phyloP scores from a whole-genome alignment of 768 basidiomycete species.

The Gloeophyllum trabeum region DNA sequence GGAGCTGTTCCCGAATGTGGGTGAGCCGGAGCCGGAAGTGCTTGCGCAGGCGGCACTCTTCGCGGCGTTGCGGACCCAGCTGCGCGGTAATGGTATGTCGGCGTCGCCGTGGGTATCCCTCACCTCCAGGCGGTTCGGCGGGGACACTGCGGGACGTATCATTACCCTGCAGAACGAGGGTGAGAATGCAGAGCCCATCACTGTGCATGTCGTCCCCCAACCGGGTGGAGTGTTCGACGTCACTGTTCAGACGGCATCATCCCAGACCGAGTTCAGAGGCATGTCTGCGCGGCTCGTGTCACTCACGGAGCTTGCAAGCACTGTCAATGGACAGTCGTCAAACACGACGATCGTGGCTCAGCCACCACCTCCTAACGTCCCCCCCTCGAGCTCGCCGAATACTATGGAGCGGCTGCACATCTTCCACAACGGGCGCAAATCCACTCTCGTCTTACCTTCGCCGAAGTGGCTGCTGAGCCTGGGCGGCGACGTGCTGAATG shows the following conservation, averaged over 20 bases:
- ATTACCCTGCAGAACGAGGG: conserved; percentile 54
- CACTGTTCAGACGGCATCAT: conserved; percentile 25
- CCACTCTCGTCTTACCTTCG: conserved; percentile 52
- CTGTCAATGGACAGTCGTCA: conserved; percentile 35
- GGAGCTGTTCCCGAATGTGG: conserved; percentile 64
- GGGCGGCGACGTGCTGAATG: conserved; percentile 43
- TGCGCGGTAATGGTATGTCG: conserved; percentile 12
- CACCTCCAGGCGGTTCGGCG: conserved; percentile 68
- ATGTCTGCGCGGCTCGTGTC: conserved; percentile 48
- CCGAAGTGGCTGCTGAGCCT: conserved; percentile 63
- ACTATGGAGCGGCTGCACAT: conserved; percentile 71
- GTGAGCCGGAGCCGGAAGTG: conserved; percentile 46
- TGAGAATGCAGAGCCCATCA: conserved; percentile 20
- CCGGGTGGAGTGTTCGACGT: conserved; percentile 40
- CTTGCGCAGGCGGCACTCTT: conserved; percentile 77
- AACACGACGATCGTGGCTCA: conserved; percentile 72
- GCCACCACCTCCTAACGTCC: conserved; percentile 36
- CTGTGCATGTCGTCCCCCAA: conserved; percentile 29
- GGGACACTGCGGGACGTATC: conserved; percentile 51
- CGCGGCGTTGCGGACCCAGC: conserved; percentile 53
- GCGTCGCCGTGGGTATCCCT: conserved; percentile 63
- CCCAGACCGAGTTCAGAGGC: conserved; percentile 28
- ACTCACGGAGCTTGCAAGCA: conserved; percentile 39
- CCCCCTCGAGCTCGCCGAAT: conserved; percentile 40
- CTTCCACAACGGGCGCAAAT: conserved; percentile 53